Base-by-base conservation (phyloP, 2,329 filamentous ascomycete genomes). In the Xylaria sp. region DNA sequence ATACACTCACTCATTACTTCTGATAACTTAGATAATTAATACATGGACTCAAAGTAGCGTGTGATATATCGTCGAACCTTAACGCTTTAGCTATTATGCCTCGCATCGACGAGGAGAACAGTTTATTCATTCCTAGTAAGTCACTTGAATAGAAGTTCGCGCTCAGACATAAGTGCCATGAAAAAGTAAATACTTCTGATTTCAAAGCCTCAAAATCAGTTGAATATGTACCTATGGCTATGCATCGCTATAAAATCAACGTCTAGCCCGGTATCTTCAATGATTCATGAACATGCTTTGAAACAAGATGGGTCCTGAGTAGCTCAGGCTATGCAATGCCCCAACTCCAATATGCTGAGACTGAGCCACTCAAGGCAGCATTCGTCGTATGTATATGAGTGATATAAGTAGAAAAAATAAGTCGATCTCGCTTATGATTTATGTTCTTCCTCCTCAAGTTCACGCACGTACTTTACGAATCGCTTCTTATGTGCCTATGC, bases 381-480 rank as follows among this genome's bases (percentile, higher is more conserved):
- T 9, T 49, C n/a, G 47, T 23, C 60, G 33, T 54, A 47, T 35
- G 33, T 54, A 47, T 35, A 35, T 40, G 37, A 41, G 43, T 6
- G 13, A 54, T 54, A 44, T 43, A 35, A 56, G 31, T 38, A 35
- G 62, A 51, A 48, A 31, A 40, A 47, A 33, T 29, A 23, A 44
- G 19, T 17, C 13, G 31, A 35, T 35, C 7, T 35, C 31, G 31
- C 46, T 48, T 55, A 72, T 49, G 41, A 53, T 17, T 54, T 55
- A 53, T 72, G 70, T 35, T 77, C 68, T 52, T 80, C 73, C 68
- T 89, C 83, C 72, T 95, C 91, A 46, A 93, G 79, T 72, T 96
- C 90, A 68, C 93, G 92, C 77, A 96, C 90, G 74, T 96, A 97
- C 76, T 92, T 93, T 62, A 97, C 94, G 79, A 99, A 98, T 3